Evolutionary conservation across 169 alveolate species (phyloP).

Genomic region (Cyclospora cayetanensis): DNA sequence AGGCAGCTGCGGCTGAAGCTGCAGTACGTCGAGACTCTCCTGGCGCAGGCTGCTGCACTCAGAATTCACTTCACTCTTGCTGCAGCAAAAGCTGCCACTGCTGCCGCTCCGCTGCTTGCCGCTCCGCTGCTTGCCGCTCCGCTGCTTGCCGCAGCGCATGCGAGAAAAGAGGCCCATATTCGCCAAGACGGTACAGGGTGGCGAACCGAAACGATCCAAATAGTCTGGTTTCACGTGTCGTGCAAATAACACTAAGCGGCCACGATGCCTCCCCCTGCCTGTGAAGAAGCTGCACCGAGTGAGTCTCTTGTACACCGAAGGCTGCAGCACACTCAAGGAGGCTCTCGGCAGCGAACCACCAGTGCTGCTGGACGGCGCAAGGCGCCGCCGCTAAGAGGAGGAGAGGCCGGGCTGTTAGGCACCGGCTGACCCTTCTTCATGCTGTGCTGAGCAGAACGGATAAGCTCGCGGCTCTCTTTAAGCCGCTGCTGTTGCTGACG

Average conservation of each 20-base stretch:
- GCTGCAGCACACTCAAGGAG: slow-evolving; percentile 46
- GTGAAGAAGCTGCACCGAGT: too few relatives aligned
- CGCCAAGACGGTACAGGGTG: too few relatives aligned
- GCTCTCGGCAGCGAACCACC: slow-evolving; percentile 43
- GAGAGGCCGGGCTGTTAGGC: slow-evolving; percentile 66
- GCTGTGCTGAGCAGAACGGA: slow-evolving; percentile 60
- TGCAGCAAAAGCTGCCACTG: slow-evolving; percentile 58
- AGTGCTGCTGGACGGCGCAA: slow-evolving; percentile 66
- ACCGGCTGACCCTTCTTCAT: slow-evolving; percentile 64
- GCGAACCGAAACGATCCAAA: too few relatives aligned
- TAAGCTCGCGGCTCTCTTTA: slow-evolving; percentile 43
- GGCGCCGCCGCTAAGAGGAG: slow-evolving; percentile 56
- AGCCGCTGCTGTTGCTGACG: slow-evolving; percentile 60
- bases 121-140: too few relatives aligned
- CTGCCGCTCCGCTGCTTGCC: slow-evolving; percentile 60
- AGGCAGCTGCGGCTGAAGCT: slow-evolving; percentile 42
- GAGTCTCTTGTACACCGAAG: too few relatives aligned
- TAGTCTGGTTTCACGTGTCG: too few relatives aligned
- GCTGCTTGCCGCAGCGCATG: slow-evolving; percentile 54
- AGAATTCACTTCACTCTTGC: slow-evolving; percentile 57
- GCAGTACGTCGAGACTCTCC: slow-evolving; percentile 28
- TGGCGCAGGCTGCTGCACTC: slow-evolving; percentile 68
- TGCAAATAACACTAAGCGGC: too few relatives aligned
- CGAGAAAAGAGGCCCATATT: slow-evolving; percentile 47
- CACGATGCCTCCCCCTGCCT: too few relatives aligned